Conservation (phyloP, 1,139 yeast genomes). For the Kodamaea sp. region DNA sequence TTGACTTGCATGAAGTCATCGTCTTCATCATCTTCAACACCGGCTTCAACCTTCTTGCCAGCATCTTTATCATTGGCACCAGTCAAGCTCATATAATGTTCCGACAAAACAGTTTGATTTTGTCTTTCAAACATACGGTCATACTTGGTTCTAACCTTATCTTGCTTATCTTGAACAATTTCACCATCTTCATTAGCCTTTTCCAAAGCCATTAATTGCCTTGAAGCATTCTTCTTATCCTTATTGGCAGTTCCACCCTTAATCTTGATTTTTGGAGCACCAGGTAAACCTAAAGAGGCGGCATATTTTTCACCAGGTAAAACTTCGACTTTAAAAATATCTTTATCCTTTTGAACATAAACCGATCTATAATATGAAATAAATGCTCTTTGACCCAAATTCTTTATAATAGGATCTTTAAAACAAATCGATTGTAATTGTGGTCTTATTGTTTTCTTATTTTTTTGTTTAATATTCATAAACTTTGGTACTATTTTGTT, state of each 20-base stretch:
- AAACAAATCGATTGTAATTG: conserved; percentile 89
- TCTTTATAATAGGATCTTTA: conserved; percentile 86
- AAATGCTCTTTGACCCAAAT: conserved; percentile 93
- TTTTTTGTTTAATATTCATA: conserved; percentile 71
- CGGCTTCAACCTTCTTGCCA: conserved; percentile 32
- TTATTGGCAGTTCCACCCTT: conserved; percentile 53
- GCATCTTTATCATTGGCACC: conserved; percentile 30
- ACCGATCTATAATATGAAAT: conserved; percentile 85
- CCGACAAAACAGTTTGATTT: conserved; percentile 89
- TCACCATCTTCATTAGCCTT: conserved; percentile 71
- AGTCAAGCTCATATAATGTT: conserved; percentile 76
- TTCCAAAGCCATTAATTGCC: conserved; percentile 57
- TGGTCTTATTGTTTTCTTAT: conserved; percentile 73
- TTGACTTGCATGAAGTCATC: conserved; percentile 84
- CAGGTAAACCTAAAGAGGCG: conserved; percentile 85
- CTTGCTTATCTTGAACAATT: conserved; percentile 22
- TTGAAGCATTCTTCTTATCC: conserved; percentile 77
- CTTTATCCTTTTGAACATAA: conserved; percentile 82
- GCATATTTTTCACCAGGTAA: conserved; percentile 84
- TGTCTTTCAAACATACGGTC: conserved; percentile 95
- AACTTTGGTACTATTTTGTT: conserved; percentile 68
- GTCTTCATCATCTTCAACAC: conserved; percentile 35
- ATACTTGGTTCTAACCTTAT: conserved; percentile 70
- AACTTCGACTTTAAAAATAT: conserved; percentile 70
- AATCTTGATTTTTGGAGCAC: conserved; percentile 90